These are phyloP conservation scores for Phialemoniopsis sp. DNA, from an alignment of 2,329 filamentous ascomycete genomes.

Conservation along the genomic window DNA sequence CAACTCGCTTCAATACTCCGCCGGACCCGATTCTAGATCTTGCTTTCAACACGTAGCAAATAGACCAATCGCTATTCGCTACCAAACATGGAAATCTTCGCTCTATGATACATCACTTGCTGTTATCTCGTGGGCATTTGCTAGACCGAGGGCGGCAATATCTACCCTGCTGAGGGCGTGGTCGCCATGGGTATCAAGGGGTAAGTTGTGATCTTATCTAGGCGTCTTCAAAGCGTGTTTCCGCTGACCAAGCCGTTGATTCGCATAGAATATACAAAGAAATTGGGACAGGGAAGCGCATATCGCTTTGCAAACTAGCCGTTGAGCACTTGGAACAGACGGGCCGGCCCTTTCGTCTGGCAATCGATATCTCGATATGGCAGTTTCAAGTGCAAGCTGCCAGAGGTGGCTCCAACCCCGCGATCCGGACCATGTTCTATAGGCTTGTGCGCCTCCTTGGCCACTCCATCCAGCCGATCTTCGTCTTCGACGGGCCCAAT, in stretches of 20 bases:
- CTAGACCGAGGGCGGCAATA: not conserved
- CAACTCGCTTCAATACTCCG: not conserved
- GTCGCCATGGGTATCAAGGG: conserved; percentile 62
- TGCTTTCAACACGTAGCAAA: not conserved
- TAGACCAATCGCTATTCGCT: too few relatives aligned
- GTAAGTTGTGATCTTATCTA: conserved; percentile 26
- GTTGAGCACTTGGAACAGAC: conserved; percentile 69
- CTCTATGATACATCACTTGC: too few relatives aligned
- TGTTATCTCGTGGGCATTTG: too few relatives aligned
- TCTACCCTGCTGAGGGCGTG: conserved; percentile 1
- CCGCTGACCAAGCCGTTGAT: too few relatives aligned
- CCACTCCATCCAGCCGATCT: conserved; percentile 45
- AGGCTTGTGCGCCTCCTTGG: conserved; percentile 60
- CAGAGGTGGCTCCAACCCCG: conserved; percentile 82
- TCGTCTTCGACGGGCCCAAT: conserved; percentile 49
- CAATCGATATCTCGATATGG: conserved; percentile 96
- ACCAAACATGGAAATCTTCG: too few relatives aligned
- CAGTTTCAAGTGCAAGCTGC: conserved; percentile 89
- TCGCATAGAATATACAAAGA: conserved; percentile 76
- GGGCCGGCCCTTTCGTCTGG: conserved; percentile 73
- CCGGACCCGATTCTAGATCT: not conserved
- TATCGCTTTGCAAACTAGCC: conserved; percentile 79
- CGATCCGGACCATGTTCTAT: conserved; percentile 88
- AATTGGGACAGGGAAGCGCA: conserved; percentile 74
- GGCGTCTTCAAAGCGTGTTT: too few relatives aligned